These are phyloP conservation scores for Apiospora hydei DNA, from an alignment of 2,329 filamentous ascomycete genomes.

Conservation along the genomic window DNA sequence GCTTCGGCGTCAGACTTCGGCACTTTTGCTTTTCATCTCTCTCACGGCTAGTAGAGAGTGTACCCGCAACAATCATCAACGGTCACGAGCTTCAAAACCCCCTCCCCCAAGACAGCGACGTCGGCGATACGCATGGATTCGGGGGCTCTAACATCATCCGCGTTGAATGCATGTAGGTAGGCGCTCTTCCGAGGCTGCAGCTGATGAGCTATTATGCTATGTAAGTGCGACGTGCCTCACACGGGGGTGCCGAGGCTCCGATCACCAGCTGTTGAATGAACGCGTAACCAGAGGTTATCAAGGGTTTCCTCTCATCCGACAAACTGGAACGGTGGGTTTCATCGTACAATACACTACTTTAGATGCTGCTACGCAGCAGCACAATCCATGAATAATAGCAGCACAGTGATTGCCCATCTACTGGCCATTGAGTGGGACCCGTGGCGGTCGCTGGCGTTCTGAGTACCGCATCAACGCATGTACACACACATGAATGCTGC, in stretches of 20 bases:
- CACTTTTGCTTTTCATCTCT: background rate
- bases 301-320: constrained; percentile 13
- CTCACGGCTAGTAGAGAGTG: background rate
- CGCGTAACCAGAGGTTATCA: background rate
- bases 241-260: constrained; percentile 6
- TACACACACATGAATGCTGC: constrained; percentile 1
- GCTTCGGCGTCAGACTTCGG: background rate
- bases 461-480: constrained; percentile 13
- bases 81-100: background rate
- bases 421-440: background rate
- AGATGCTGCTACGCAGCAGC: background rate
- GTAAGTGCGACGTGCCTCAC: background rate
- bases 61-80: background rate
- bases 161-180: background rate
- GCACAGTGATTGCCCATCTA: background rate
- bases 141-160: background rate
- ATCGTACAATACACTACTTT: constrained; percentile 1
- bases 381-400: background rate
- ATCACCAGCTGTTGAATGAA: background rate
- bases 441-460: background rate
- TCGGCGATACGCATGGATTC: background rate
- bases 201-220: background rate
- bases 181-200: background rate
- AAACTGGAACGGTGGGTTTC: constrained; percentile 10
- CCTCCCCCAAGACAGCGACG: background rate